phyloP scores from a whole-genome alignment of 306 rosid species.

The Geum urbanum region DNA sequence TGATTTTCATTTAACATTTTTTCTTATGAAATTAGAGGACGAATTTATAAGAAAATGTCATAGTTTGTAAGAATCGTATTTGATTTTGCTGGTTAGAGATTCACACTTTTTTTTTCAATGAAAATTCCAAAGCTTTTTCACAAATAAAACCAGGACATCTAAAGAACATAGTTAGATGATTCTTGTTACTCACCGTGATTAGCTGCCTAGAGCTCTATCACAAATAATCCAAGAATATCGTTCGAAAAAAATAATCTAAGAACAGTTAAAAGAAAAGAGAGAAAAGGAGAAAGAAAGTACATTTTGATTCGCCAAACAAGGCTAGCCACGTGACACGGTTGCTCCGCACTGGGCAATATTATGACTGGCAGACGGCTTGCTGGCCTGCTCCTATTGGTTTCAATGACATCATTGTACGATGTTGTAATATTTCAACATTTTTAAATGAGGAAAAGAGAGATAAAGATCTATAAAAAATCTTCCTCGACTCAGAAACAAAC shows the following conservation, averaged over 20 bases:
- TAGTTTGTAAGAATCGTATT: too few species aligned
- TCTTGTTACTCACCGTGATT: too few species aligned
- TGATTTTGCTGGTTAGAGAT: too few species aligned
- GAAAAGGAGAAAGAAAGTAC: background rate
- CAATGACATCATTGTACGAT: slow-evolving; percentile 30
- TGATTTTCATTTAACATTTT: too few species aligned
- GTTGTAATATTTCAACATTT: slow-evolving; percentile 3
- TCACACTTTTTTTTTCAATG: too few species aligned
- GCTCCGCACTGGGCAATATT: background rate
- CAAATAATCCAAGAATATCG: background rate
- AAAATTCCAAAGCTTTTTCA: too few species aligned
- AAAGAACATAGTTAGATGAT: too few species aligned
- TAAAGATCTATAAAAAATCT: background rate
- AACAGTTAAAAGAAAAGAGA: background rate
- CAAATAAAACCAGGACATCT: too few species aligned
- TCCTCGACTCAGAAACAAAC: background rate
- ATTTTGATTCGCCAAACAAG: slow-evolving; percentile 17
- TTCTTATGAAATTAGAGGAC: too few species aligned
- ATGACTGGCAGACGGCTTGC: background rate
- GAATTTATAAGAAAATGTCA: too few species aligned
- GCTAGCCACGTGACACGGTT: slow-evolving; percentile 28
- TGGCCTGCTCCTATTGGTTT: slow-evolving; percentile 1
- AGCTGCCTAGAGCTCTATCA: background rate
- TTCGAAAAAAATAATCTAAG: too few species aligned
- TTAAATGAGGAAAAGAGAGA: background rate